Base-by-base conservation (phyloP, 306 rosid genomes). In the Cucumis melo region DNA sequence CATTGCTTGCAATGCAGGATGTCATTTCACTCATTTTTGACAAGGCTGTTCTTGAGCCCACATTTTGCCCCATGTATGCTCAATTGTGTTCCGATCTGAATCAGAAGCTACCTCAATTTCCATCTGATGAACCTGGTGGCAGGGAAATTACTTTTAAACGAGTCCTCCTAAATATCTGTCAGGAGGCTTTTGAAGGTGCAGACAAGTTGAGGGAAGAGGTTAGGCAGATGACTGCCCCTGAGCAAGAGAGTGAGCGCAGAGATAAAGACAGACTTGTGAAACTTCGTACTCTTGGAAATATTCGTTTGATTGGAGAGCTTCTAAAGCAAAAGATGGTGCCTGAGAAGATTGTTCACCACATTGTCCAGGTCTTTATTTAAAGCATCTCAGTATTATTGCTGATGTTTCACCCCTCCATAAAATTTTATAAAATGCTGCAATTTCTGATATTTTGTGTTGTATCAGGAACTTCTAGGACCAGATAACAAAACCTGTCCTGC, bases 61-160 rank as follows among this genome's bases (percentile, higher is more conserved):
- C 99, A 20, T 95, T 95, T 87, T 95, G 99, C 82, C 98, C 96
- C 80, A 95, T 95, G 99, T 95, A 95, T 80, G 96, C 99, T 38
- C 90, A 29, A 70, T 83, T 95, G 79, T 95, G 99, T 74, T 85
- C 81, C 24, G 98, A 95, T 85, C 98, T 95, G 54, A 86, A 89
- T 78, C 90, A 79, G 81, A 92, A 87, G 86, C 98, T 95, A 73
- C 97, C 96, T 36, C 85, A 85, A 51, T 95, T 92, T 84, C 98
- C 99, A 24, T 88, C 99, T 29, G 95, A 92, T 3, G 99, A 90
- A 74, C 91, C 97, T 62, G 92, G 78, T 86, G 99, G 96, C 60
- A 92, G 86, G 82, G 93, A 90, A 81, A 78, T 95, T 78, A 95
- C 91, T 77, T 95, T 95, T 63, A 92, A 90, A 88, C 84, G 99